Evolutionary conservation across 2,329 filamentous ascomycete genomes (phyloP), one percentile per base, ranked within the genome.

Genomic region (Neocucurbitaria cava): DNA sequence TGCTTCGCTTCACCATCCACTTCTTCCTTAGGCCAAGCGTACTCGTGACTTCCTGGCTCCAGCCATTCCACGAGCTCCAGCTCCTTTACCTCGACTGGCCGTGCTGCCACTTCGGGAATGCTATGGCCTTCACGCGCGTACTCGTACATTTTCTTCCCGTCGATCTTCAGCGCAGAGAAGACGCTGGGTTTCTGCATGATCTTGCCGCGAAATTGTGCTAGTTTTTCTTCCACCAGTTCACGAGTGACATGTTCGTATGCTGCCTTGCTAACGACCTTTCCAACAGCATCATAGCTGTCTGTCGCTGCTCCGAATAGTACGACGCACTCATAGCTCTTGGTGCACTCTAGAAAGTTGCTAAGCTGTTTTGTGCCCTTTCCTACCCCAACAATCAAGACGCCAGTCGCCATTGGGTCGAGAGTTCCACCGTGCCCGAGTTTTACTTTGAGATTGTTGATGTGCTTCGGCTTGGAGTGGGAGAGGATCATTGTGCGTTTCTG

Each of bases 341-440:
- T 96, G 80, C 95, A 97, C 49, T 86, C 83, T 40, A 98, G 82
- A 74, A 97, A 98, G 31, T 86, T 81, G 36, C 85, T 81, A 1
- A 99, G 83, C 13, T 84, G 80, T 76, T 98, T 99, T 50, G 95
- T 99, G 35, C 91, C 95, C 54, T 85, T 87, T 31, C 94, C 95
- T 47, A 97, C 83, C 51, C 94, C 95, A 6, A 95, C 82, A 59
- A 98, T 92, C 45, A 99, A 84, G 21, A 99, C 91, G 41, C 95
- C 95, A 1, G 93, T 96, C 8, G 95, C 95, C 68, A 97, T 84
- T 23, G 95, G 95, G 71, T 99, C 95, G 17, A 99, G 84, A 1
- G 95, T 99, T 39, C 95, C 95, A 56, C 95, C 95, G 78, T 99
- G 95, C 30, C 95, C 95, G 70, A 98, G 90, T 81, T 98, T 99